These are phyloP conservation scores for Nigrospora sphaerica DNA, from an alignment of 2,329 filamentous ascomycete species.

Conservation along the genomic window DNA sequence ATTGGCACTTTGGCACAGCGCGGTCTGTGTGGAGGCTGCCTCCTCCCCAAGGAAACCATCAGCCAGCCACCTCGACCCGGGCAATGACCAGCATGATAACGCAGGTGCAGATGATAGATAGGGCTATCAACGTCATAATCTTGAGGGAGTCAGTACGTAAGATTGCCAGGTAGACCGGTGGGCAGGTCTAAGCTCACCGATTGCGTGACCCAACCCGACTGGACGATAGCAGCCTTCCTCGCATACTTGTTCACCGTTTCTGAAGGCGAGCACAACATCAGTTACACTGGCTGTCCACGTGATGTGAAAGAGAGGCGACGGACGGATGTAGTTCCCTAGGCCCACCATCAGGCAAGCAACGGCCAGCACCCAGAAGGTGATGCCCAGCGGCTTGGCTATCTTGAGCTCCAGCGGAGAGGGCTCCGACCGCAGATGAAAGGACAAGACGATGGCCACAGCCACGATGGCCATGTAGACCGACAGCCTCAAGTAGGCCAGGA, in stretches of 20 bases:
- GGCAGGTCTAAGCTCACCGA: constrained; percentile 41
- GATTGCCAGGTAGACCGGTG: too few relatives aligned
- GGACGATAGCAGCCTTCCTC: constrained; percentile 72
- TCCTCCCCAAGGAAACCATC: constrained; percentile 1
- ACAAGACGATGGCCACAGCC: constrained; percentile 81
- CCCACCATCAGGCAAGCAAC: constrained; percentile 71
- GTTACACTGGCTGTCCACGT: neutral
- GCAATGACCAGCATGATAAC: constrained; percentile 52
- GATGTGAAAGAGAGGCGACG: constrained; percentile 13
- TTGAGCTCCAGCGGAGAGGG: constrained; percentile 65
- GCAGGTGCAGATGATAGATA: constrained; percentile 59
- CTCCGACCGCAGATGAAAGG: constrained; percentile 77
- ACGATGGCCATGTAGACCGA: constrained; percentile 89
- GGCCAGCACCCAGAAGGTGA: constrained; percentile 80
- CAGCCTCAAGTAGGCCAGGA: constrained; percentile 85
- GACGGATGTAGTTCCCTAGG: constrained; percentile 79
- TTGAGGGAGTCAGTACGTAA: constrained; percentile 17
- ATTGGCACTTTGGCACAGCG: too few relatives aligned
- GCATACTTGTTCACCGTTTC: constrained; percentile 75
- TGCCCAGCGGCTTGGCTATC: constrained; percentile 76
- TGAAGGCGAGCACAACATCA: constrained; percentile 14
- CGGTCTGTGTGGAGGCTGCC: too few relatives aligned
- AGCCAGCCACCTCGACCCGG: constrained; percentile 22
- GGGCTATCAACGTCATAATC: constrained; percentile 56
- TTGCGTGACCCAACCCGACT: constrained; percentile 91